Conservation (phyloP, 1,139 yeast species). For the Protomyces lactucae-debilis region DNA sequence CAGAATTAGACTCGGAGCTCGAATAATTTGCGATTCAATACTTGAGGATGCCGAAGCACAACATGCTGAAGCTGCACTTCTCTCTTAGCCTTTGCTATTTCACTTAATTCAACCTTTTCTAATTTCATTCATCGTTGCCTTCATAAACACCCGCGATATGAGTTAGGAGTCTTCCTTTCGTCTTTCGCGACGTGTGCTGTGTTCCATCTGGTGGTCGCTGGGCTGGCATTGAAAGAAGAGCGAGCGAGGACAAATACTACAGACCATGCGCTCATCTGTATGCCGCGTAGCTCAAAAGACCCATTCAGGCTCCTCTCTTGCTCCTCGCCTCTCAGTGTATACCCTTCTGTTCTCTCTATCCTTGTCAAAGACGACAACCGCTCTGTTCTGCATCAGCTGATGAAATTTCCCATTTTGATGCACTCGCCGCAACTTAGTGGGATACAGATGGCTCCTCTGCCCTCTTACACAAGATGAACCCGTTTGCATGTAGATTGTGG, state of each 20-base stretch:
- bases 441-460: constrained; percentile 89
- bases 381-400: constrained; percentile 34
- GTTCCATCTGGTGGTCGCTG: background rate
- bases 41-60: too few relatives aligned
- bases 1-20: too few relatives aligned
- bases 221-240: too few relatives aligned
- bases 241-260: background rate
- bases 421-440: constrained; percentile 93
- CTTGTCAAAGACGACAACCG: background rate
- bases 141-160: too few relatives aligned
- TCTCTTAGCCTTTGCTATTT: too few relatives aligned
- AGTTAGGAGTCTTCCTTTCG: too few relatives aligned
- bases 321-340: background rate
- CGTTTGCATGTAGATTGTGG: constrained; percentile 72
- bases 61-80: too few relatives aligned
- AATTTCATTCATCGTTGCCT: too few relatives aligned
- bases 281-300: background rate
- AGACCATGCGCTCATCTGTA: background rate
- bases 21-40: too few relatives aligned
- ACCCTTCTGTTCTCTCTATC: background rate
- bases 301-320: background rate
- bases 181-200: background rate
- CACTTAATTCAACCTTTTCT: too few relatives aligned
- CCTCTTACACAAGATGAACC: constrained; percentile 41
- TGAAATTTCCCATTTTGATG: constrained; percentile 76